A percentile compares a stretch with the other conserved stretches of the same genome.
phyloP scores from a whole-genome alignment of 2,329 filamentous ascomycete species.

The Claviceps maximensis region DNA sequence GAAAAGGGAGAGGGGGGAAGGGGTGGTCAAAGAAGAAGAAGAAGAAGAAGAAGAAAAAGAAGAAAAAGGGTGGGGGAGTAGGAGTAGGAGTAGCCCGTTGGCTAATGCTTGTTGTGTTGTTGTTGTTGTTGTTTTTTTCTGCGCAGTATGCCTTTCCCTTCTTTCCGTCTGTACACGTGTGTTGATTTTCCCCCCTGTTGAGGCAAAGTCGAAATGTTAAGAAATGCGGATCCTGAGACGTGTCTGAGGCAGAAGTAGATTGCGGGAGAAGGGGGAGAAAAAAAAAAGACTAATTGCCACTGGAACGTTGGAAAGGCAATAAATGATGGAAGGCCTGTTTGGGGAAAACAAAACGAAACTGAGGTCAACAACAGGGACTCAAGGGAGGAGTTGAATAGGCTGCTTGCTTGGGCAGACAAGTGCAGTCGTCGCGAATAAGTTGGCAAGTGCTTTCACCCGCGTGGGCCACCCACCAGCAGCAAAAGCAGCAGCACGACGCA shows the following conservation, averaged over 20 bases:
- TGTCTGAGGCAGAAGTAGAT: conserved; percentile 6
- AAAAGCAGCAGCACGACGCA: neutral
- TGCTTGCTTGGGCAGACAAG: neutral
- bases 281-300: neutral
- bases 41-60: neutral
- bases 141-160: neutral
- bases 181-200: neutral
- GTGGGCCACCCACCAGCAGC: neutral
- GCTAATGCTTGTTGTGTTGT: neutral
- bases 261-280: neutral
- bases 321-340: neutral
- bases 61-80: too few species aligned
- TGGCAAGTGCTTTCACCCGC: neutral
- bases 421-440: neutral
- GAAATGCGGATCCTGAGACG: conserved; percentile 7
- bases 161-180: neutral
- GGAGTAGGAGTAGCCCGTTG: neutral
- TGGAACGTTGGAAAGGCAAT: neutral
- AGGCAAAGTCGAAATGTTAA: neutral
- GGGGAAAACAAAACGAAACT: neutral
- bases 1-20: neutral
- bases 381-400: neutral
- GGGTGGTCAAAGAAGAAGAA: neutral
- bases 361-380: neutral
- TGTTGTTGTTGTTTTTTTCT: neutral